Base-by-base conservation (phyloP, 139 green algal genomes). In the Coelastrella sp. region DNA sequence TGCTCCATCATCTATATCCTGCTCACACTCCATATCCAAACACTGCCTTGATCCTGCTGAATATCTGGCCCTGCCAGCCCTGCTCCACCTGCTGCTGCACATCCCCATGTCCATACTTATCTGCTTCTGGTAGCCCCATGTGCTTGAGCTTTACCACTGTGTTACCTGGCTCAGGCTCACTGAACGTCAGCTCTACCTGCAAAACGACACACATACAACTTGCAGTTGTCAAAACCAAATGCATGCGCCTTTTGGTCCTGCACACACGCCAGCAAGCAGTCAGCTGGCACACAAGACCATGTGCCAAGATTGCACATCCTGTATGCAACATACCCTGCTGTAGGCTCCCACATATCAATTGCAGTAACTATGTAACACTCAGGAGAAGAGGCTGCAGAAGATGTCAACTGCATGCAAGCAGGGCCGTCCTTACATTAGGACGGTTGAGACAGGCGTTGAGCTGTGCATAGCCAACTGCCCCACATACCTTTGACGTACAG, bases 21-120 rank as follows among this genome's bases (percentile, higher is more conserved):
- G 11, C 62, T 80, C 48, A 96, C 19, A 89, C 74, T 13, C 95
- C 95, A 76, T 94, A 98, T 6, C 95, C 95, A 89, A 98, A 98
- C 17, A 96, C 91, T 32, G 82, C 77, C 8, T 87, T 89, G 40
- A 98, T 96, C 27, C 93, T 89, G 30, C 86, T 67, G 32, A 98
- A 93, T 7, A 98, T 91, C 84, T 95, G 94, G 50, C 90, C 48
- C 37, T 90, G 80, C 95, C 95, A 98, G 40, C 95, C 95, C 30
- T 88, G 77, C 72, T 94, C 86, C 25, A 90, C 91, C 6, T 90
- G 89, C 48, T 87, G 87, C 63, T 91, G 79, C 71, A 94, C 91
- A 87, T 96, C 92, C 50, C 89, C 86, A 71, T 95, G 91, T 38
- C 95, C 95, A 84, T 92, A 97, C 59, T 90, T 85, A 87, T 98